A percentile compares a stretch with the other conserved stretches of the same genome.
Conservation (phyloP, 352 stramenopile species). For the Stephanocyclus meneghinianus region DNA sequence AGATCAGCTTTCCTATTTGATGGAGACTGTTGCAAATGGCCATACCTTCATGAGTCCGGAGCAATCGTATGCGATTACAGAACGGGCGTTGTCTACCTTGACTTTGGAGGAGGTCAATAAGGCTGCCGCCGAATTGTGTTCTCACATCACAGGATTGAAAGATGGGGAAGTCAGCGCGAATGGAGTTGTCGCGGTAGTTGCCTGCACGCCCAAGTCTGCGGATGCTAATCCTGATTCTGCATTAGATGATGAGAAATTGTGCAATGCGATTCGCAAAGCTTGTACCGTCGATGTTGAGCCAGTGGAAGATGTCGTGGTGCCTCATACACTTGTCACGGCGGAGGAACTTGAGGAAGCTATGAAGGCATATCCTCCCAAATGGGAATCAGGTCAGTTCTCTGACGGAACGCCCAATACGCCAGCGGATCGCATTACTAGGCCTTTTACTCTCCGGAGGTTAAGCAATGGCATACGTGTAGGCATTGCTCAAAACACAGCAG, state of each 20-base stretch:
- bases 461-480: conserved; percentile 81
- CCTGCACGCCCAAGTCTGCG: conserved; percentile 70
- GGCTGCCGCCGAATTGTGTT: conserved; percentile 79
- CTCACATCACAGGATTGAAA: conserved; percentile 80
- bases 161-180: conserved; percentile 54
- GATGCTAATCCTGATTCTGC: conserved; percentile 33
- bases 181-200: conserved; percentile 70
- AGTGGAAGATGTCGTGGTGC: conserved; percentile 81
- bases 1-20: conserved; percentile 86
- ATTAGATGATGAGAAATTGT: conserved; percentile 71
- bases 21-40: conserved; percentile 86
- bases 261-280: conserved; percentile 72
- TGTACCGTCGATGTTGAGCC: conserved; percentile 76
- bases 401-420: conserved; percentile 82
- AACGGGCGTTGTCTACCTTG: conserved; percentile 81
- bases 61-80: conserved; percentile 82
- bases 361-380: conserved; percentile 66
- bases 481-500: conserved; percentile 74
- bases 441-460: conserved; percentile 81
- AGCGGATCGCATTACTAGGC: conserved; percentile 76
- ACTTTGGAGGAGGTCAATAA: conserved; percentile 85
- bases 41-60: conserved; percentile 88
- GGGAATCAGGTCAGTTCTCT: conserved; percentile 71
- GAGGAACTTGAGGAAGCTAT: conserved; percentile 71
- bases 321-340: conserved; percentile 70